Evolutionary conservation across 306 rosid genomes (phyloP).

Genomic region (Herpetospermum pedunculosum): DNA sequence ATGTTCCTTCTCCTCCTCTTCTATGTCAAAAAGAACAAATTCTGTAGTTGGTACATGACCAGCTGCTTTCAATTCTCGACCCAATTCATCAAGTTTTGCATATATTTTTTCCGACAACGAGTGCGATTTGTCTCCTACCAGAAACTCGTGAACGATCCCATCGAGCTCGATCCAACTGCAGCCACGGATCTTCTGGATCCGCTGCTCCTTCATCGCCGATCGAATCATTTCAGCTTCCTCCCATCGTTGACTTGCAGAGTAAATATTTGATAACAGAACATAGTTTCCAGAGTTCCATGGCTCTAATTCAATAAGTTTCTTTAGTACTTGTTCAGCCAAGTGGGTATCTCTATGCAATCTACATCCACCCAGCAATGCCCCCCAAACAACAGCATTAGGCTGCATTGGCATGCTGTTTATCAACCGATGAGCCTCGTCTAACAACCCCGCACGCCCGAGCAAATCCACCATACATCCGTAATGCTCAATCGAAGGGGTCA

Average conservation of each 20-base stretch:
- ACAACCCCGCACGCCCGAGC: neutral
- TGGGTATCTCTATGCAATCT: neutral
- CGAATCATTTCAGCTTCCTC: conserved; percentile 50
- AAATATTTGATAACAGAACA: conserved; percentile 60
- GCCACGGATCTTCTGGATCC: conserved; percentile 48
- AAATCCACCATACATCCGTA: conserved; percentile 5
- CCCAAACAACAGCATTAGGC: conserved; percentile 5
- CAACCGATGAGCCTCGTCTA: neutral
- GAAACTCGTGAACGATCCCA: neutral
- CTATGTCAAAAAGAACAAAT: conserved; percentile 19
- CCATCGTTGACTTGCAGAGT: conserved; percentile 52
- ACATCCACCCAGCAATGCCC: conserved; percentile 1
- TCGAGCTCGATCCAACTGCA: conserved; percentile 8
- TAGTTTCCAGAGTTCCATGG: conserved; percentile 75
- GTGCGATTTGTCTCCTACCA: conserved; percentile 29
- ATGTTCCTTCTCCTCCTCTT: conserved; percentile 13
- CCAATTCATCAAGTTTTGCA: conserved; percentile 40
- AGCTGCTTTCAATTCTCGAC: conserved; percentile 43
- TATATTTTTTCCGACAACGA: conserved; percentile 46
- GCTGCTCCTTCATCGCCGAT: conserved; percentile 37
- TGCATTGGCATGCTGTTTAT: conserved; percentile 2
- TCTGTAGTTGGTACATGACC: conserved; percentile 71
- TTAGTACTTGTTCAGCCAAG: conserved; percentile 16
- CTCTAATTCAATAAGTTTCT: conserved; percentile 55
- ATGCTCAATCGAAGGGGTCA: conserved; percentile 11